Evolutionary conservation across 1,139 yeast species (phyloP), one percentile per base, ranked within the genome.

Genomic region (Debaryomycetaceae sp.): DNA sequence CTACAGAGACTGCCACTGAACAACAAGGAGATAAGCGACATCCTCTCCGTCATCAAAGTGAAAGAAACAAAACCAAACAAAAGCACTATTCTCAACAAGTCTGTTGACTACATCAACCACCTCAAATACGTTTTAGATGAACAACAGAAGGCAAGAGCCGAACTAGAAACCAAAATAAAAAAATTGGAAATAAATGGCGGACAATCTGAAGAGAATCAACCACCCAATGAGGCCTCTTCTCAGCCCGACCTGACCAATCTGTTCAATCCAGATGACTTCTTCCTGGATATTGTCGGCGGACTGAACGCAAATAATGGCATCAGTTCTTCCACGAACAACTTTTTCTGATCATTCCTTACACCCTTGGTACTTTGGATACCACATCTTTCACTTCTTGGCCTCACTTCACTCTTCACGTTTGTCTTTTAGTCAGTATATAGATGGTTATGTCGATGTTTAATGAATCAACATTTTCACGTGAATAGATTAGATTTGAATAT

Each of bases 1-100:
- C 69, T 63, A 49, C 75, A 40, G 70, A 73, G 58, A 67, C 63
- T 57, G 38, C 49, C 64, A 1, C 49, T 58, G 35, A 63, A 65
- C 43, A 53, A 65, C 6, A 48, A 53, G 31, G 76, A 71, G 41
- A 53, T 68, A 17, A 63, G 58, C 41, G 76, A 71, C 26, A 53
- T 72, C 40, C 54, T 71, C 26, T 53, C 67, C 2, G 57, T 67
- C 13, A 66, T 67, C 14, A 67, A 73, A 38, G 73, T 79, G 3
- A 83, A 83, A 53, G 88, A 83, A 49, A 67, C 81, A 5, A 83
- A 83, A 53, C 87, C 91, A 0, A 83, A 84, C 52, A 85, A 85
- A 56, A 78, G 86, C 18, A 78, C 83, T 6, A 83, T 83, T 39
- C 66, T 85, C 46, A 75, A 76, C 50, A 79, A 78, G 50, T 77